Evolutionary conservation across 2,329 filamentous ascomycete species (phyloP).

Genomic region (Sphaerulina vaccinii): DNA sequence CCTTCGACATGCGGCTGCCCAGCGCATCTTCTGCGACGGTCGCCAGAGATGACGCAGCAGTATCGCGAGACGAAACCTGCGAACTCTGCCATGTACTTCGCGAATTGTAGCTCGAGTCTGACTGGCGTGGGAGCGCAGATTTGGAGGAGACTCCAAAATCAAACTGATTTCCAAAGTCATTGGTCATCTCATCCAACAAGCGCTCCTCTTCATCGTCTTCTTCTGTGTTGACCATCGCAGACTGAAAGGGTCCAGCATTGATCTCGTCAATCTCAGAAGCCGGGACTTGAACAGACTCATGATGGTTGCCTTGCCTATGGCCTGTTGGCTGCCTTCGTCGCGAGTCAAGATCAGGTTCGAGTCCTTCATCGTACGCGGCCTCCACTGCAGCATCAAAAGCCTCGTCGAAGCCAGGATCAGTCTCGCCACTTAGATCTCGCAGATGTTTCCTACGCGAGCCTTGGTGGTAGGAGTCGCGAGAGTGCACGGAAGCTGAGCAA

Average conservation of each 20-base stretch:
- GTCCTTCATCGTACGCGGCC: slow-evolving; percentile 89
- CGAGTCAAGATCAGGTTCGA: slow-evolving; percentile 66
- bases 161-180: slow-evolving; percentile 75
- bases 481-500: slow-evolving; percentile 69
- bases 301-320: slow-evolving; percentile 19
- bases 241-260: slow-evolving; percentile 17
- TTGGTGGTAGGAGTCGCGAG: slow-evolving; percentile 64
- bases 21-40: slow-evolving; percentile 66
- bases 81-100: slow-evolving; percentile 79
- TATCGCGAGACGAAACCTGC: slow-evolving; percentile 56
- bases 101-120: slow-evolving; percentile 78
- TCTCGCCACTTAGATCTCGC: slow-evolving; percentile 66
- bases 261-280: slow-evolving; percentile 30
- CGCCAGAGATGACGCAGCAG: slow-evolving; percentile 65
- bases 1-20: slow-evolving; percentile 39
- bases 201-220: slow-evolving; percentile 49
- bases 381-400: slow-evolving; percentile 94
- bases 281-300: slow-evolving; percentile 27
- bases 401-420: slow-evolving; percentile 88
- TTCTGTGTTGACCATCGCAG: slow-evolving; percentile 16
- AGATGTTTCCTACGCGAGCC: slow-evolving; percentile 68
- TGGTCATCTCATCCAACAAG: slow-evolving; percentile 79
- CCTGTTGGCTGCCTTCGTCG: slow-evolving; percentile 36
- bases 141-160: slow-evolving; percentile 69
- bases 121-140: slow-evolving; percentile 70